Base-by-base conservation (phyloP, 2,329 filamentous ascomycete species). In the Penicillium occitanis region DNA sequence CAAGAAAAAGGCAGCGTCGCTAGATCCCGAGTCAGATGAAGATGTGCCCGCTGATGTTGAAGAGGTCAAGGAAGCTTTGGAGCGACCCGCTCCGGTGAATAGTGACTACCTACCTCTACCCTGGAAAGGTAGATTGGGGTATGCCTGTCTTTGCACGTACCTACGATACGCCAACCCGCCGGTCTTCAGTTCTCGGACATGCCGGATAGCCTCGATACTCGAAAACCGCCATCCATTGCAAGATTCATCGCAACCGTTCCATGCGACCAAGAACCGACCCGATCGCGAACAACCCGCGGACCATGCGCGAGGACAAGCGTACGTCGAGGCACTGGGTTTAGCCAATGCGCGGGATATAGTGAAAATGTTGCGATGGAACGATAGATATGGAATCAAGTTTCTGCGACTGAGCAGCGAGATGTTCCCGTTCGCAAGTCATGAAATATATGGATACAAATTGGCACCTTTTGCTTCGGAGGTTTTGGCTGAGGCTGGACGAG, bases 381-480 rank as follows among this genome's bases (percentile, higher is more conserved):
- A 96, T 69, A 91, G 88, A 70, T 97, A 94, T 70, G 89, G 90
- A 46, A 98, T 98, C 78, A 93, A 88, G 71, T 97, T 98, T 76
- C 87, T 98, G 86, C 87, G 94, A 1, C 82, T 98, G 22, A 96
- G 92, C 71, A 96, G 92, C 64, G 94, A 97, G 71, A 97, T 97
- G 91, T 98, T 98, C 70, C 94, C 94, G 0, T 97, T 97, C 76
- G 94, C 94, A 1, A 96, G 91, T 69, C 94, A 98, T 73, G 85
- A 86, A 28, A 90, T 92, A 68, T 90, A 96, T 70, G 94, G 93
- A 0, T 98, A 98, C 77, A 90, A 87, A 70, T 83, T 98, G 13
- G 89, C 88, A 0, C 90, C 91, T 0, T 97, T 97, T 75, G 94
- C 93, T 0, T 87, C 91, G 0, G 89, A 93, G 14, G 88, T 86